Percentiles rank a stretch among this genome's conserved stretches.
Conservation (phyloP, 306 rosid species). For the Gynostemma pentaphyllum region DNA sequence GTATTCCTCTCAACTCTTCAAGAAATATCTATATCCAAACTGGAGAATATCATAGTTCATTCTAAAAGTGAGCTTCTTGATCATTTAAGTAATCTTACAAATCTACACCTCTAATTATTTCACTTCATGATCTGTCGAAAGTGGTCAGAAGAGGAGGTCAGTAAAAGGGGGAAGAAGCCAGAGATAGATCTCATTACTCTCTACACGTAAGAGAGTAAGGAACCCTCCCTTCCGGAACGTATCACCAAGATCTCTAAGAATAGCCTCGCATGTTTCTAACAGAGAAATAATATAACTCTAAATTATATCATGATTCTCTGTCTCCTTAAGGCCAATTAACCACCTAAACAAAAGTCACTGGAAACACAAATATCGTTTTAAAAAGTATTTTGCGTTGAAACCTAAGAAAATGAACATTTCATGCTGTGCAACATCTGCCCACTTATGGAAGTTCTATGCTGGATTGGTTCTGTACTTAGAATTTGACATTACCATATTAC, state of each 20-base stretch:
- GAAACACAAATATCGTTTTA: neutral
- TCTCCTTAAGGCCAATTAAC: neutral
- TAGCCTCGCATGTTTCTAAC: neutral
- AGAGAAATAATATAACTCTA: neutral
- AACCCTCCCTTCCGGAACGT: no score
- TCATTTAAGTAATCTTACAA: neutral
- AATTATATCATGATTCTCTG: neutral
- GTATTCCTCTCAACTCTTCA: neutral
- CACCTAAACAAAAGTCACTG: neutral
- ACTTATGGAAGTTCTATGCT: neutral
- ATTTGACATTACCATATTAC: neutral
- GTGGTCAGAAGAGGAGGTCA: neutral
- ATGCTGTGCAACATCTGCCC: neutral
- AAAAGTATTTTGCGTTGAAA: neutral
- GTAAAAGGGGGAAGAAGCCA: neutral
- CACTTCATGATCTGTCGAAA: neutral
- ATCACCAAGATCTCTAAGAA: neutral
- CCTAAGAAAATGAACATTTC: neutral
- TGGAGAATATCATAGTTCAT: neutral
- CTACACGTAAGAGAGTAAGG: neutral
- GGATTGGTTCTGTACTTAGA: neutral
- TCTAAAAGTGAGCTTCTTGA: no score
- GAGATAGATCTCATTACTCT: neutral
- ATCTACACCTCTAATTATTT: neutral
- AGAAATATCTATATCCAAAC: neutral